Conservation (phyloP, 2,329 filamentous ascomycete species). For the Pseudocercospora vitis region DNA sequence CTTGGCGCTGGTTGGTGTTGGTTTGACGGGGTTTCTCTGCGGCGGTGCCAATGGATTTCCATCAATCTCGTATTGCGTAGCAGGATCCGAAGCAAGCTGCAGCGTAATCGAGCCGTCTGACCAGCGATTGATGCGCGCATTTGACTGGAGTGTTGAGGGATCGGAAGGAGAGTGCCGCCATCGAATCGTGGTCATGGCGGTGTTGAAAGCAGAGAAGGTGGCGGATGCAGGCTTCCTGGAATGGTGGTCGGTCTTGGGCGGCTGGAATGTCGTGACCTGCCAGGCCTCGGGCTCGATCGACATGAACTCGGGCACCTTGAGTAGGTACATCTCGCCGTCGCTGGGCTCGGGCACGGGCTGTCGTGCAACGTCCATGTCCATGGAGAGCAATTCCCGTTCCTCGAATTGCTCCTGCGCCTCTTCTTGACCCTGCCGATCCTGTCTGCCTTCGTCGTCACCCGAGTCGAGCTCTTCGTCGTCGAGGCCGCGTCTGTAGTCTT, state of each 20-base stretch:
- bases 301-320: constrained; percentile 72
- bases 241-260: constrained; percentile 60
- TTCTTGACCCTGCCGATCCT: constrained; percentile 58
- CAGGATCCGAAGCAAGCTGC: constrained; percentile 66
- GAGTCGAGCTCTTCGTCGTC: constrained; percentile 65
- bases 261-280: constrained; percentile 64
- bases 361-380: constrained; percentile 65
- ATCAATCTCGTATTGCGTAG: constrained; percentile 71
- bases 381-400: constrained; percentile 52
- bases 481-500: constrained; percentile 37
- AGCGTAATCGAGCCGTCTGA: constrained; percentile 76
- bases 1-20: constrained; percentile 47
- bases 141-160: constrained; percentile 68
- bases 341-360: constrained; percentile 70
- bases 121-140: constrained; percentile 73
- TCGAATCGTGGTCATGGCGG: constrained; percentile 66
- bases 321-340: constrained; percentile 68
- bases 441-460: constrained; percentile 61
- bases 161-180: constrained; percentile 67
- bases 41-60: constrained; percentile 68
- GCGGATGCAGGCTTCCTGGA: constrained; percentile 46
- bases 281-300: constrained; percentile 68
- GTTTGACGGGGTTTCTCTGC: constrained; percentile 50
- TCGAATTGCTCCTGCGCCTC: constrained; percentile 48
- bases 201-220: constrained; percentile 61